Conservation (phyloP, 2,329 filamentous ascomycete genomes). For the Basipetospora chlamydospora region DNA sequence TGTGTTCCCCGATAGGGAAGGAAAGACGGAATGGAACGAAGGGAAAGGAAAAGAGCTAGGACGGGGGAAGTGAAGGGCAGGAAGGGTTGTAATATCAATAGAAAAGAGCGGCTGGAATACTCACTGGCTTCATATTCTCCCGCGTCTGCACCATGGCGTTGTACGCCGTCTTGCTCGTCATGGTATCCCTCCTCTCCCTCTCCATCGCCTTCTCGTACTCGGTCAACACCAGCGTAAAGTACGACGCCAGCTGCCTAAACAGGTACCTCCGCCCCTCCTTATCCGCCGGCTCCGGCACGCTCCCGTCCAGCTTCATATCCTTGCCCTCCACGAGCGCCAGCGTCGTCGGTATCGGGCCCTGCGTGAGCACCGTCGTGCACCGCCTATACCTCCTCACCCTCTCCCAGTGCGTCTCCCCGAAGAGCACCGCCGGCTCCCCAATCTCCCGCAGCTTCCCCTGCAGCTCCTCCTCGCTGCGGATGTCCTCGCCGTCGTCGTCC, state of each 20-base stretch:
- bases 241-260: conserved; percentile 78
- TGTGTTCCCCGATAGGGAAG: no score
- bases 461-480: conserved; percentile 60
- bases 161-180: conserved; percentile 67
- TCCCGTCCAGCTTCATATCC: conserved; percentile 69
- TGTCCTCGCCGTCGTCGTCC: conserved; percentile 37
- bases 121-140: conserved; percentile 67
- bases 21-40: no score
- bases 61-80: no score
- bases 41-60: no score
- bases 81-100: neutral
- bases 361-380: conserved; percentile 45
- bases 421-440: conserved; percentile 59
- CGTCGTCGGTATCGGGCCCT: conserved; percentile 77
- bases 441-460: conserved; percentile 51
- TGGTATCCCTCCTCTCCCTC: conserved; percentile 47
- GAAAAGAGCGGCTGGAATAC: conserved; percentile 15
- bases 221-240: conserved; percentile 88
- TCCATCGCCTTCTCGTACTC: conserved; percentile 77
- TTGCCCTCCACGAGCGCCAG: conserved; percentile 66
- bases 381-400: conserved; percentile 58
- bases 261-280: conserved; percentile 53
- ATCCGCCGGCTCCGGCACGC: conserved; percentile 48
- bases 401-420: conserved; percentile 64
- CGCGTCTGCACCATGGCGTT: conserved; percentile 76